Conservation (phyloP, 352 stramenopile species). For the Phytophthora citrophthora region DNA sequence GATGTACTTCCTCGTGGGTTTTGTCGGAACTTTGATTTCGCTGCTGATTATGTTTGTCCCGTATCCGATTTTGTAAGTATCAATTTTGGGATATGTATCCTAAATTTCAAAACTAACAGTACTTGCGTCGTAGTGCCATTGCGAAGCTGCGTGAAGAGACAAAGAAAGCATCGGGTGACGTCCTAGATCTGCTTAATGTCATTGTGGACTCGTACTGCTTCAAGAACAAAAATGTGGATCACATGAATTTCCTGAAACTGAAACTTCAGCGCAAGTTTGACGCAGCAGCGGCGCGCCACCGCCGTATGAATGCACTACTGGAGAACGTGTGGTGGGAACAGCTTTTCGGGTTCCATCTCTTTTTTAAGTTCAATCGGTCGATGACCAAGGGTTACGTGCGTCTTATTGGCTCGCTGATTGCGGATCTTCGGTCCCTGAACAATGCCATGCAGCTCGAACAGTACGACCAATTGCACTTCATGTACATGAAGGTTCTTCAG, state of each 20-base stretch:
- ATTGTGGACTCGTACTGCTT: conserved; percentile 89
- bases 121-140: too few species aligned
- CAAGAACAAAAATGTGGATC: conserved; percentile 86
- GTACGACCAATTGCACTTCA: conserved; percentile 74
- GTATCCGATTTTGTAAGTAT: conserved; percentile 79
- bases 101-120: too few species aligned
- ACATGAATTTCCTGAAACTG: conserved; percentile 83
- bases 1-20: conserved; percentile 81
- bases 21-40: conserved; percentile 73
- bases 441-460: conserved; percentile 83
- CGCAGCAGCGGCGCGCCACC: conserved; percentile 46
- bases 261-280: conserved; percentile 83
- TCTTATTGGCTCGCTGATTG: conserved; percentile 68
- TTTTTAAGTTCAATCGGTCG: conserved; percentile 77
- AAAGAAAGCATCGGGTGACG: conserved; percentile 50
- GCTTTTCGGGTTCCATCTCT: conserved; percentile 66
- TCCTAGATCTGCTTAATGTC: conserved; percentile 79
- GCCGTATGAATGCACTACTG: conserved; percentile 64
- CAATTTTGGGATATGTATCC: too few species aligned
- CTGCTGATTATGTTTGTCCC: conserved; percentile 78
- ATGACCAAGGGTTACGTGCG: conserved; percentile 72
- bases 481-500: conserved; percentile 82
- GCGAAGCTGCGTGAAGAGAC: conserved; percentile 59
- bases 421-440: conserved; percentile 72
- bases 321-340: conserved; percentile 88